A percentile compares a stretch with the other conserved stretches of the same genome.
Conservation (phyloP, 2,329 filamentous ascomycete species). For the Pseudofabraea citricarpa region DNA sequence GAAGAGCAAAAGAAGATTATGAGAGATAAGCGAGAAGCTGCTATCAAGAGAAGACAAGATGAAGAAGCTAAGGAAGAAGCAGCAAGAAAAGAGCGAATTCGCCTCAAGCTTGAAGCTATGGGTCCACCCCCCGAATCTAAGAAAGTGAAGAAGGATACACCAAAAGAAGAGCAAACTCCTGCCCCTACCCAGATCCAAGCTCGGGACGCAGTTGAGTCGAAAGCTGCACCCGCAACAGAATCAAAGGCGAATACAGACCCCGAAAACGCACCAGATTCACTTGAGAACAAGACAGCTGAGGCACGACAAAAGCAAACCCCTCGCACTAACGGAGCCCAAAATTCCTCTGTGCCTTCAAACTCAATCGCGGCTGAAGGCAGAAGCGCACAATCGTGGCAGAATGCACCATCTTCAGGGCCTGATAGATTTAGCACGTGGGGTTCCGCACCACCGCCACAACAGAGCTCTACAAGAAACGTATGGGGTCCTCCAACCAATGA, state of each 20-base stretch:
- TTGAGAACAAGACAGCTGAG: slow-evolving; percentile 1
- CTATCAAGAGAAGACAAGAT: slow-evolving; percentile 62
- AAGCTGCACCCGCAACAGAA: not conserved
- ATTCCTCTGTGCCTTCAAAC: slow-evolving; percentile 26
- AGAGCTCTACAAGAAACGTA: slow-evolving; percentile 51
- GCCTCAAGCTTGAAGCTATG: slow-evolving; percentile 66
- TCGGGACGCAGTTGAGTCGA: slow-evolving; percentile 14
- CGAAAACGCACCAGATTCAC: slow-evolving; percentile 12
- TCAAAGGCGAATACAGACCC: slow-evolving; percentile 6
- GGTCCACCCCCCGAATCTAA: slow-evolving; percentile 59
- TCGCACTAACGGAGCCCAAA: slow-evolving; percentile 18
- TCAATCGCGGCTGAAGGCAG: slow-evolving; percentile 18
- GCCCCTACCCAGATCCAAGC: slow-evolving; percentile 27
- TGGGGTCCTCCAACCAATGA: slow-evolving; percentile 73
- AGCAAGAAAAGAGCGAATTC: slow-evolving; percentile 65
- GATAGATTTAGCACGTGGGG: slow-evolving; percentile 49
- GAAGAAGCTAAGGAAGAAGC: slow-evolving; percentile 69
- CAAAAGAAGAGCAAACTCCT: slow-evolving; percentile 39
- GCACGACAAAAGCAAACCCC: slow-evolving; percentile 2
- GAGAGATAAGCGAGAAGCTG: slow-evolving; percentile 64
- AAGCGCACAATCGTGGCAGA: slow-evolving; percentile 26
- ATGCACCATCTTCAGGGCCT: slow-evolving; percentile 22
- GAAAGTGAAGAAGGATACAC: slow-evolving; percentile 47
- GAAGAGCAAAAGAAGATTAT: slow-evolving; percentile 68
- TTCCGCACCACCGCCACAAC: slow-evolving; percentile 29